Evolutionary conservation across 139 green algal species (phyloP), one percentile per base, ranked within the genome.

Genomic region (Coelastrella sp.): DNA sequence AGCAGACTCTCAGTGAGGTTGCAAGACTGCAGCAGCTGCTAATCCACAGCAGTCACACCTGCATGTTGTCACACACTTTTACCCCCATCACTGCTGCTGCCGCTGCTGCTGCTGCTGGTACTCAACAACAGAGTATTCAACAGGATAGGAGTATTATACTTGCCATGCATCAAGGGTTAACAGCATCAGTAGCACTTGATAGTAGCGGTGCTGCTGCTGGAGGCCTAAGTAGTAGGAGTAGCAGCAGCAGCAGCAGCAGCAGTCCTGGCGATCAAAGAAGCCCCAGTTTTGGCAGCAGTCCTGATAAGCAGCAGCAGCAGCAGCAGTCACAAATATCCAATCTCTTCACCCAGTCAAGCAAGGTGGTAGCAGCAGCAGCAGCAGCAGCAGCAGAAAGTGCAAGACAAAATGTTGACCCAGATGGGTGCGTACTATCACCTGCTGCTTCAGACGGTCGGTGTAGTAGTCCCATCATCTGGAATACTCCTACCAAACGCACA

Each of bases 11-110:
- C 7, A 13, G 3, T 8, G 71, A 64, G 27, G 71, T 79, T n/a
- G 21, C 27, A 9, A 64, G 43, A 53, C 71, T 79, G 45, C 71
- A 79, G 71, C 30, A 79, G 45, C 45, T 64, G 11, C 9, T 79
- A 25, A 2, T 79, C 0, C 13, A 30, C 27, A 64, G 27, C 45
- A 60, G 71, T 38, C 60, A n/a, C 64, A 74, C 34, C 60, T 19
- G 27, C n/a, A n/a, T n/a, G n/a, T n/a, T n/a, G n/a, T n/a, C n/a
- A n/a, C n/a, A n/a, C n/a, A n/a, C n/a, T n/a, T n/a, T n/a, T n/a
- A n/a, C n/a, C n/a, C n/a, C n/a, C n/a, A n/a, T n/a, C n/a, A n/a
- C 25, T 53, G 34, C 66, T 74, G 66, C 34, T 32, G 66, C 66
- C 13, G 35, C 34, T 74, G 66, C 34, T 32, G 35, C 15, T 6